These are phyloP conservation scores for Aspergillus sp. DNA, from an alignment of 2,329 filamentous ascomycete species.

Conservation along the genomic window DNA sequence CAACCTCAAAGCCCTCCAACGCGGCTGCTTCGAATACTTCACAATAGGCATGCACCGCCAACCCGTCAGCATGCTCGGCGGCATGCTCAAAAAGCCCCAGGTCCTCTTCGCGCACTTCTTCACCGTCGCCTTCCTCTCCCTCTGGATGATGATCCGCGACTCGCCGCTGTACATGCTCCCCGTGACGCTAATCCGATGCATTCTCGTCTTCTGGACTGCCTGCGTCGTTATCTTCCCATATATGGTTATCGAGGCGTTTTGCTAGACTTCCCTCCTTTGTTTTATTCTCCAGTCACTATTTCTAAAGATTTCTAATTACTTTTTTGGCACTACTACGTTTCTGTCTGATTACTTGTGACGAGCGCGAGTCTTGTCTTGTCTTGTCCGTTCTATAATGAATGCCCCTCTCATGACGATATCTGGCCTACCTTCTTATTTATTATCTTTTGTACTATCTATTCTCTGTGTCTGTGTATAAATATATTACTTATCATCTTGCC, in stretches of 20 bases:
- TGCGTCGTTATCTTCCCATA: slow-evolving; percentile 83
- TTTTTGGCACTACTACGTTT: not conserved
- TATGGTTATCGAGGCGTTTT: slow-evolving; percentile 69
- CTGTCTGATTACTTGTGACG: not conserved
- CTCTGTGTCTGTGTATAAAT: not conserved
- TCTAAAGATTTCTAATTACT: not conserved
- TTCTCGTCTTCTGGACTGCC: slow-evolving; percentile 78
- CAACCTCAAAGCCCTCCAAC: slow-evolving; percentile 78
- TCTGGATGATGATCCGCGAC: slow-evolving; percentile 69
- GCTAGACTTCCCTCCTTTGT: slow-evolving; percentile 23
- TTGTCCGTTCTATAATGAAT: not conserved
- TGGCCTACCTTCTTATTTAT: not conserved
- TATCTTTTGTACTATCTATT: not conserved
- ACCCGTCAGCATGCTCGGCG: slow-evolving; percentile 80
- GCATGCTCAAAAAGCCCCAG: slow-evolving; percentile 75
- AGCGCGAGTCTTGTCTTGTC: not conserved
- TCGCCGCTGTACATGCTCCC: slow-evolving; percentile 63
- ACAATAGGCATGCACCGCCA: slow-evolving; percentile 73
- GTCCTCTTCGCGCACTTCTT: slow-evolving; percentile 94
- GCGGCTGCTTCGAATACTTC: slow-evolving; percentile 94
- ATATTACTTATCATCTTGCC: not conserved
- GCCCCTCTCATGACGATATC: not conserved
- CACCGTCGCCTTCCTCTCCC: slow-evolving; percentile 83
- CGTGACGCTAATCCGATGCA: slow-evolving; percentile 65
- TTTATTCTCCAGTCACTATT: not conserved